Percentiles rank a stretch among this genome's conserved stretches.
Conservation (phyloP, 768 basidiomycete genomes). For the Lentinula lateritia region DNA sequence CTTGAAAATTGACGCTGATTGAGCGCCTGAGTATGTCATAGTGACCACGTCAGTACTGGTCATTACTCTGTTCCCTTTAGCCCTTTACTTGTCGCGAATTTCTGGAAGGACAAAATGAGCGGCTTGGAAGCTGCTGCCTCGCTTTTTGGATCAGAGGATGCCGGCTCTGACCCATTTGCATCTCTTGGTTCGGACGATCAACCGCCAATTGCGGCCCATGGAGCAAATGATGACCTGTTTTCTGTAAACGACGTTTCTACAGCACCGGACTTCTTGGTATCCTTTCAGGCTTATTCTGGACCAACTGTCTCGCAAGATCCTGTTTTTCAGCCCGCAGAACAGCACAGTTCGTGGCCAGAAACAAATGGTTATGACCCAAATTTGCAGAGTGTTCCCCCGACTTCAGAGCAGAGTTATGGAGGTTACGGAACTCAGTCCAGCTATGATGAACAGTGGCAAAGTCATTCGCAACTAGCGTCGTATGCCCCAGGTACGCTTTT, state of each 20-base stretch:
- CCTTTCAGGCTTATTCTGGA: neutral
- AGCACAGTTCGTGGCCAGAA: neutral
- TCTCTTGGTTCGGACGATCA: slow-evolving; percentile 39
- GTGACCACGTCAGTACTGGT: neutral
- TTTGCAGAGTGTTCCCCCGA: neutral
- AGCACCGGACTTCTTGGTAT: slow-evolving; percentile 2
- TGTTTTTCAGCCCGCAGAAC: neutral
- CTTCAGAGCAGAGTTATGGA: neutral
- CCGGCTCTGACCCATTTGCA: slow-evolving; percentile 60
- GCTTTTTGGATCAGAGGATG: slow-evolving; percentile 68
- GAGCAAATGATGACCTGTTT: slow-evolving; percentile 15
- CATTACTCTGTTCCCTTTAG: neutral
- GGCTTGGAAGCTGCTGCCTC: slow-evolving; percentile 75
- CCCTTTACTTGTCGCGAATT: neutral
- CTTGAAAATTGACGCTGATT: neutral
- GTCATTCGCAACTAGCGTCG: neutral
- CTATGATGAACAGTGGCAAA: neutral
- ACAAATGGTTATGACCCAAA: neutral
- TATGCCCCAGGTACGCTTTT: neutral
- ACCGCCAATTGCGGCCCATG: slow-evolving; percentile 19
- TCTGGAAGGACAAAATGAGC: slow-evolving; percentile 34
- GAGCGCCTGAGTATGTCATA: neutral
- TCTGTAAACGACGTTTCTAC: slow-evolving; percentile 10
- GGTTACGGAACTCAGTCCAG: neutral
- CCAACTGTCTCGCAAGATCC: neutral